Base-by-base conservation (phyloP, 768 basidiomycete species). In the Xanthoconium purpureum region DNA sequence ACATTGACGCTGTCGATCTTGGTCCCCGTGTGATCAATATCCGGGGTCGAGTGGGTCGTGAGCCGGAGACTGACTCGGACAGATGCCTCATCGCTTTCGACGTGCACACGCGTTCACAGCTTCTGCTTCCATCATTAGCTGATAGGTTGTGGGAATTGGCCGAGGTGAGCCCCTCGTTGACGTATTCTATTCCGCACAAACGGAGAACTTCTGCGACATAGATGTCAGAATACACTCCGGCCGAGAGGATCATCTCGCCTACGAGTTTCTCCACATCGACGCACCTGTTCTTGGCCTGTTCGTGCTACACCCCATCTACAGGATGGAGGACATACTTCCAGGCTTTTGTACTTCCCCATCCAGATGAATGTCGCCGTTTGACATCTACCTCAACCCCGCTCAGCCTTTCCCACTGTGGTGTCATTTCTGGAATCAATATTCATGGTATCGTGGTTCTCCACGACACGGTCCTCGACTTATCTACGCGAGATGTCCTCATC, bases 231-330 rank as follows among this genome's bases (percentile, higher is more conserved):
- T 17, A 13, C 37, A 38, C 37, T 6, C 37, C 37, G 6, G 14
- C 14, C 3, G 37, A 38, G 13, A 38, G 13, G 14, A 13, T 17
- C 15, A 38, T 15, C 37, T 14, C 14, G 14, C 37, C 37, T 15
- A 38, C 13, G 42, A 44, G 44, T 20, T 24, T 66, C 28, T 66
- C 65, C 6, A 66, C 65, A 4, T 61, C 59, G 18, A 64, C 64
- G 3, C 62, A 66, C 52, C 18, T 65, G 7, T 11, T 67, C 2
- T 18, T 67, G 6, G 50, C 59, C 12, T 20, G 36, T 33, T 61
- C 58, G 1, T 42, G 45, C 20, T 51, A 36, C 37, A 43, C 47
- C 15, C 24, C 13, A 37, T 14, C 35, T 6, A 4, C 37, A 3
- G 55, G 56, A 15, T 64, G 58, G 56, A 17, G 12, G 14, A 58